Conservation (phyloP, 2,329 filamentous ascomycete species). For the Diaporthe helianthi region DNA sequence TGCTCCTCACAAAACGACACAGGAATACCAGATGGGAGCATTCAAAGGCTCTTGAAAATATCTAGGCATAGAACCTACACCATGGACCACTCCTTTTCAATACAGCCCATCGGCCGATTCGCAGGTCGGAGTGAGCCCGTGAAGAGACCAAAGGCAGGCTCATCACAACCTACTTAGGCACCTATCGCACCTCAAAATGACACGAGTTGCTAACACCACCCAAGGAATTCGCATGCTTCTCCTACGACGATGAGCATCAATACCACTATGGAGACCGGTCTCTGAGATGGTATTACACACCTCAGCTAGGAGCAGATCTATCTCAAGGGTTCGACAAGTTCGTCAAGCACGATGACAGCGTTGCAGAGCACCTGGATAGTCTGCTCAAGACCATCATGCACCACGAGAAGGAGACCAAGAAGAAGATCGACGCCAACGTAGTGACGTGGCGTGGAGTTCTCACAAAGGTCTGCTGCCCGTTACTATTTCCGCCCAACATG, state of each 20-base stretch:
- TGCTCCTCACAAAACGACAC: not conserved
- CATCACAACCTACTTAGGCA: too few species aligned
- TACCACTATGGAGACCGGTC: constrained; percentile 81
- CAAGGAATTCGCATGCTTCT: constrained; percentile 91
- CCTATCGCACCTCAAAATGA: not conserved
- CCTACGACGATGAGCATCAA: constrained; percentile 83
- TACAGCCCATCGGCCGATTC: constrained; percentile 76
- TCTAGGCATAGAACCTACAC: not conserved
- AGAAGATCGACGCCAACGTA: constrained; percentile 76
- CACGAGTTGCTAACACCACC: not conserved
- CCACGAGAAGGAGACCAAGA: constrained; percentile 72
- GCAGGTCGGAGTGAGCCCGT: constrained; percentile 72
- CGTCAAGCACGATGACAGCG: constrained; percentile 78
- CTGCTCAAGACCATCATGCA: constrained; percentile 78
- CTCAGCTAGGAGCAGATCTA: constrained; percentile 72
- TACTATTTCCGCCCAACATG: not conserved
- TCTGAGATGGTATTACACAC: constrained; percentile 87
- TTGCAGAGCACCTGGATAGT: constrained; percentile 88
- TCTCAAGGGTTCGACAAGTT: constrained; percentile 84
- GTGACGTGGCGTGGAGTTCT: constrained; percentile 98
- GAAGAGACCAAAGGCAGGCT: constrained; percentile 72
- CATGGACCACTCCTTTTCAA: constrained; percentile 56
- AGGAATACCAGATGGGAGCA: not conserved
- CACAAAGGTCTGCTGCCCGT: constrained; percentile 74
- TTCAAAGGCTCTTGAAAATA: not conserved